phyloP scores from a whole-genome alignment of 2,329 filamentous ascomycete genomes.

The Colletotrichum horii region DNA sequence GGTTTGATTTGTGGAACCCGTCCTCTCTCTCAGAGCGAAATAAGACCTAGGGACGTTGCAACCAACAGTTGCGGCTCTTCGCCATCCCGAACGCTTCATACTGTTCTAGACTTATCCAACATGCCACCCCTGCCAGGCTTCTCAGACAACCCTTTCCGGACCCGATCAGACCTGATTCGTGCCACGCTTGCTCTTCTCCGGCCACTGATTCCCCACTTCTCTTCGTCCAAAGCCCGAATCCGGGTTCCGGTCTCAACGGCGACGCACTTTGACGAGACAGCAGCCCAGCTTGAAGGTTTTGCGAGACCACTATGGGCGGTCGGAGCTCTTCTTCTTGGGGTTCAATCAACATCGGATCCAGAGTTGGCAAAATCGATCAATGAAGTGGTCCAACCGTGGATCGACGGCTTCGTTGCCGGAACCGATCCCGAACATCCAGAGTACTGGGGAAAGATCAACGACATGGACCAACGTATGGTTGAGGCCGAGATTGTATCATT shows the following conservation, averaged over 20 bases:
- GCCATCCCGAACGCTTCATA: background rate
- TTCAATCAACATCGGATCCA: background rate
- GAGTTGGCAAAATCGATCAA: background rate
- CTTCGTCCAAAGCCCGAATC: constrained; percentile 37
- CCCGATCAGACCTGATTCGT: constrained; percentile 37
- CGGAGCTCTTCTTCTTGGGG: constrained; percentile 47
- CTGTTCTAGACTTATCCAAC: background rate
- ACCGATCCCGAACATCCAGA: constrained; percentile 37
- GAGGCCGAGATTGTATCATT: constrained; percentile 57
- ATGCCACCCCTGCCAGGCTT: constrained; percentile 46
- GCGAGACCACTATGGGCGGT: constrained; percentile 43
- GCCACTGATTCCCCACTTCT: constrained; percentile 38
- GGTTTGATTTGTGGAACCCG: background rate
- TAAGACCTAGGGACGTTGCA: background rate
- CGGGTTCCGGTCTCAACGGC: constrained; percentile 40
- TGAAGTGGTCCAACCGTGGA: constrained; percentile 31
- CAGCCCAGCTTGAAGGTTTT: constrained; percentile 51
- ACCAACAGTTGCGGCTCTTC: background rate
- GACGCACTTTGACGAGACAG: constrained; percentile 47
- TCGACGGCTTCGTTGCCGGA: constrained; percentile 33
- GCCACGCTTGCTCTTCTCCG: constrained; percentile 38
- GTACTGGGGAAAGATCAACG: constrained; percentile 53
- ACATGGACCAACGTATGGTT: constrained; percentile 58
- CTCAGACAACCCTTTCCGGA: constrained; percentile 43
- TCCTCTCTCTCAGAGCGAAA: background rate